phyloP scores from a whole-genome alignment of 495 filamentous ascomycete genomes.

The Aspergillus saccharolyticus region DNA sequence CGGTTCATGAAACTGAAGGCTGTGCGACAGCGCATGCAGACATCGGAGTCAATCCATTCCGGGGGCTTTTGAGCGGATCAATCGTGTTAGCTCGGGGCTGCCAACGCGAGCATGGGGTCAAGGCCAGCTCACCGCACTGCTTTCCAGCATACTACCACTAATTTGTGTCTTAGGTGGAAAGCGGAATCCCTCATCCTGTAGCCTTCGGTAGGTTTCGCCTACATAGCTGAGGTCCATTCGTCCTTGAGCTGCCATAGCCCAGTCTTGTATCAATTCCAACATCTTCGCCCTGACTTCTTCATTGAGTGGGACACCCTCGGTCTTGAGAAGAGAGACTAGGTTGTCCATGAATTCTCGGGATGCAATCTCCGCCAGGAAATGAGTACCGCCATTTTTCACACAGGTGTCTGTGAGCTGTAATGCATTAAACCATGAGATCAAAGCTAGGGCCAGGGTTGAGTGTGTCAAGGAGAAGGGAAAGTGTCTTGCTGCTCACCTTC shows the following conservation, averaged over 20 bases:
- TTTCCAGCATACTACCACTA: conserved; percentile 92
- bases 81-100: not conserved
- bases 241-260: conserved; percentile 86
- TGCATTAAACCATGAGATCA: not conserved
- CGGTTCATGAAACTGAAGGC: conserved; percentile 95
- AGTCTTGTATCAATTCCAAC: conserved; percentile 85
- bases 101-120: not conserved
- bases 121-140: conserved; percentile 73
- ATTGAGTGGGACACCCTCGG: conserved; percentile 71
- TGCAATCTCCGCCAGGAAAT: conserved; percentile 92
- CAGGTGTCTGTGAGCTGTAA: conserved; percentile 87
- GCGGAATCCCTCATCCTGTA: conserved; percentile 78
- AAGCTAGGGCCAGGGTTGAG: not conserved
- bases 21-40: conserved; percentile 96
- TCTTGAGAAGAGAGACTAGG: conserved; percentile 80
- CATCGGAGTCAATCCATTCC: conserved; percentile 96
- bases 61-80: conserved; percentile 60
- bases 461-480: conserved; percentile 6
- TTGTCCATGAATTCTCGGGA: conserved; percentile 99
- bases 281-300: conserved; percentile 83
- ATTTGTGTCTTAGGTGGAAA: conserved; percentile 88
- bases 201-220: conserved; percentile 72
- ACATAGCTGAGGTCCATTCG: conserved; percentile 80
- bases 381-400: conserved; percentile 96
- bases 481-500: conserved; percentile 53